Evolutionary conservation across 1,284 basidiomycete species (phyloP).

Genomic region (Cutaneotrichosporon arboriforme): DNA sequence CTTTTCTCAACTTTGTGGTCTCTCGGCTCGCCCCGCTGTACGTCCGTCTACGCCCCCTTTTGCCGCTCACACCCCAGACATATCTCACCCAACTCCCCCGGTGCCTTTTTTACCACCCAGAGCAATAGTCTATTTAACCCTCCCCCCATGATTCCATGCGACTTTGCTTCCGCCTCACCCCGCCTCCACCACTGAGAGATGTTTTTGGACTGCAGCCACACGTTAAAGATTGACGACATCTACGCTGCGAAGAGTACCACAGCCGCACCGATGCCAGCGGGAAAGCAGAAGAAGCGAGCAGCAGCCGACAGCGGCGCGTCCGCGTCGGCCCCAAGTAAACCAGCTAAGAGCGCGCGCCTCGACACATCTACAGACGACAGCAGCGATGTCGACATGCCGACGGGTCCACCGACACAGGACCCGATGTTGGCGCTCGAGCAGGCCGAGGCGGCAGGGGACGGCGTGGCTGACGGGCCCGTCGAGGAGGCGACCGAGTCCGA

Average conservation of each 20-base stretch:
- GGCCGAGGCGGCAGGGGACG: constrained; percentile 9
- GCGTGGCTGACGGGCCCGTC: constrained; percentile 12
- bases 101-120: no score
- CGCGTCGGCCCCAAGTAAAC: background rate
- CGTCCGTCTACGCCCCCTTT: no score
- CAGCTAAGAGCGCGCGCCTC: constrained; percentile 9
- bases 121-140: no score
- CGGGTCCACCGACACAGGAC: background rate
- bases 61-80: background rate
- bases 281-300: constrained; percentile 8
- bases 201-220: background rate
- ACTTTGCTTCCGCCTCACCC: background rate
- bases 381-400: constrained; percentile 8
- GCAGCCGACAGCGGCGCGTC: constrained; percentile 1
- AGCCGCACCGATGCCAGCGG: no score
- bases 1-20: background rate
- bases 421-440: constrained; percentile 1
- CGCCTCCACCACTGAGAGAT: background rate
- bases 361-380: constrained; percentile 4
- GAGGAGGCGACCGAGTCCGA: constrained; percentile 13
- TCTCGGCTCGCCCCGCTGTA: background rate
- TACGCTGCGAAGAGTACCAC: background rate
- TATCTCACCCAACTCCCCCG: background rate
- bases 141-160: no score
- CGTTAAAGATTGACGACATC: background rate